Conservation (phyloP, 2,329 filamentous ascomycete genomes). For the Alternaria ventricosa region DNA sequence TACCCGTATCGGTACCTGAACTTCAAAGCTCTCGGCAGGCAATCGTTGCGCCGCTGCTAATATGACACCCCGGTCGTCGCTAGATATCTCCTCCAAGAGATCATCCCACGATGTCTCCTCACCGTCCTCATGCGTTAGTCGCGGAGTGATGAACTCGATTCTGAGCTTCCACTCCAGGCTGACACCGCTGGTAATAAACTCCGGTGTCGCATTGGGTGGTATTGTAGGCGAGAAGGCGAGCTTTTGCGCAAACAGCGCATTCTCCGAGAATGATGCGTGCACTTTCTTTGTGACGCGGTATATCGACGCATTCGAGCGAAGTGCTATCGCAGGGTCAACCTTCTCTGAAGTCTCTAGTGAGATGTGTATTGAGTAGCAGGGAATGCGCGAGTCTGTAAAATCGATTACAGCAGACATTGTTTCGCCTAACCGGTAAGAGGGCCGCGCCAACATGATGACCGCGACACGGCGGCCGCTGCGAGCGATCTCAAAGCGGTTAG, state of each 20-base stretch:
- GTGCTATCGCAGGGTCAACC: constrained; percentile 78
- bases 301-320: constrained; percentile 85
- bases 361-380: constrained; percentile 84
- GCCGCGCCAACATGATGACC: constrained; percentile 85
- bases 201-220: constrained; percentile 82
- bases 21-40: constrained; percentile 88
- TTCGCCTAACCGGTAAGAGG: constrained; percentile 88
- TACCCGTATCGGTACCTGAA: constrained; percentile 81
- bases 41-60: constrained; percentile 79
- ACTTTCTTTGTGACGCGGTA: constrained; percentile 84
- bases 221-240: constrained; percentile 84
- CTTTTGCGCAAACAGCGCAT: constrained; percentile 79
- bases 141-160: constrained; percentile 90
- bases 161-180: constrained; percentile 86
- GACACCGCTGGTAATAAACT: constrained; percentile 89
- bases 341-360: constrained; percentile 87
- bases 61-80: constrained; percentile 79
- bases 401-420: constrained; percentile 84
- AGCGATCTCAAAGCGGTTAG: constrained; percentile 95
- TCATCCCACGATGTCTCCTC: constrained; percentile 41
- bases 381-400: constrained; percentile 76
- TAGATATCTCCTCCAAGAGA: constrained; percentile 79
- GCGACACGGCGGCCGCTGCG: constrained; percentile 91
- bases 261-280: constrained; percentile 79
- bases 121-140: constrained; percentile 49